phyloP scores from a whole-genome alignment of 768 basidiomycete genomes.

The Lactifluus piperatus region DNA sequence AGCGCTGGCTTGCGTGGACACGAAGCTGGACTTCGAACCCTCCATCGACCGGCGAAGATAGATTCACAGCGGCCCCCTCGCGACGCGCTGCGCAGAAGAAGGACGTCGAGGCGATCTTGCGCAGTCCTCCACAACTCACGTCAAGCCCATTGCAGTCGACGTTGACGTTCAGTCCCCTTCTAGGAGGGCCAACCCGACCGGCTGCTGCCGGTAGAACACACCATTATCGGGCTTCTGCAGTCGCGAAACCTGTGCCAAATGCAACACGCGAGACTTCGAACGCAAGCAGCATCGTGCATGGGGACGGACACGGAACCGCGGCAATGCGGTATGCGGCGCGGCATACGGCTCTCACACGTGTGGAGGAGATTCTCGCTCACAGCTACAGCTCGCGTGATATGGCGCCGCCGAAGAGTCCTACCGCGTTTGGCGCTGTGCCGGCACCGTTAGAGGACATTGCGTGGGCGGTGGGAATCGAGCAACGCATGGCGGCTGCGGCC shows the following conservation, averaged over 20 bases:
- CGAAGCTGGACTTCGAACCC: conserved; percentile 22
- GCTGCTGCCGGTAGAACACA: not conserved
- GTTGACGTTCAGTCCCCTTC: conserved; percentile 38
- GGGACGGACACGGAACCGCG: conserved; percentile 17
- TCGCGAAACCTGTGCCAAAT: not conserved
- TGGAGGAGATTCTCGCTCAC: conserved; percentile 25
- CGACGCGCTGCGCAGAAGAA: conserved; percentile 27
- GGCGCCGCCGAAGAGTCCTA: conserved; percentile 18
- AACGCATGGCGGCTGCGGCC: conserved; percentile 7
- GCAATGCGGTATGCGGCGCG: conserved; percentile 25
- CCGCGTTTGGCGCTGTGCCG: conserved; percentile 19
- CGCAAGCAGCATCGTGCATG: conserved; percentile 7
- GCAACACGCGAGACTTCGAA: conserved; percentile 6
- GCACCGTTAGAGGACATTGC: conserved; percentile 4
- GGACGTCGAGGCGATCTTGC: conserved; percentile 33
- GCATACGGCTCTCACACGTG: conserved; percentile 23
- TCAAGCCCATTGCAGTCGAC: conserved; percentile 48
- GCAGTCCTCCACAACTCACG: conserved; percentile 48
- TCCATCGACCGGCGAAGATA: conserved; percentile 25
- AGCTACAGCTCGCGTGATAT: conserved; percentile 24
- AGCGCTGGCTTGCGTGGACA: conserved; percentile 18
- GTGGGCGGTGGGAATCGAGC: conserved; percentile 18
- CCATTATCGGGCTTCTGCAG: not conserved
- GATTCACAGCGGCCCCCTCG: conserved; percentile 34
- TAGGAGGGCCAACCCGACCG: not conserved